A percentile compares a stretch with the other conserved stretches of the same genome.
Conservation (phyloP, 768 basidiomycete species). For the Macrolepiota albuminosa region DNA sequence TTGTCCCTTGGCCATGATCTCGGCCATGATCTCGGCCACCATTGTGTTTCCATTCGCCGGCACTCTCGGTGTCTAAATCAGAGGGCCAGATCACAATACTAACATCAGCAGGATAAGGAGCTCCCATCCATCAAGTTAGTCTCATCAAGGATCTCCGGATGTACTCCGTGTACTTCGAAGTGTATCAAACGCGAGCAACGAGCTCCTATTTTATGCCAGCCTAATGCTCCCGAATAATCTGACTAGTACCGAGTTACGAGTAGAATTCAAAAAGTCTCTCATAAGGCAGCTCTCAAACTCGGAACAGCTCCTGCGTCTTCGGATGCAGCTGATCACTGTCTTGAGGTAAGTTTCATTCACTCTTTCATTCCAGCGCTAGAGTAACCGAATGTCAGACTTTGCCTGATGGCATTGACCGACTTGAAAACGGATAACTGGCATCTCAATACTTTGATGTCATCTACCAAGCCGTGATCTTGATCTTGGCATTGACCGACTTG, state of each 20-base stretch:
- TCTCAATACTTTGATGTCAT: slow-evolving; percentile 9
- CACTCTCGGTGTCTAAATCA: too few species aligned
- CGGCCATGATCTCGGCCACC: too few species aligned
- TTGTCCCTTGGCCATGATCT: too few species aligned
- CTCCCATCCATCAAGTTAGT: slow-evolving; percentile 10
- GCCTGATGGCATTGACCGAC: slow-evolving; percentile 1
- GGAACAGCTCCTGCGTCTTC: slow-evolving; percentile 9
- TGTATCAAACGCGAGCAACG: not conserved
- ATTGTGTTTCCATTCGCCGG: too few species aligned
- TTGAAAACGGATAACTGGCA: slow-evolving; percentile 11
- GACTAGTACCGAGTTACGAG: not conserved
- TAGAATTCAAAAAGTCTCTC: slow-evolving; percentile 10
- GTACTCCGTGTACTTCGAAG: slow-evolving; percentile 7
- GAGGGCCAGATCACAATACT: too few species aligned
- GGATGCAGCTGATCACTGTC: slow-evolving; percentile 6
- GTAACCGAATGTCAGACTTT: slow-evolving; percentile 1
- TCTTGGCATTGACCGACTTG: slow-evolving; percentile 5
- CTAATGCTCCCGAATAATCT: not conserved
- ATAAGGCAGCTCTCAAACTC: slow-evolving; percentile 9
- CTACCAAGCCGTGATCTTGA: slow-evolving; percentile 9
- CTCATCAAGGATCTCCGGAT: slow-evolving; percentile 6
- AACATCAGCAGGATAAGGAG: not conserved
- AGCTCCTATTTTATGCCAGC: slow-evolving; percentile 1
- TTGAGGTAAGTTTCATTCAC: slow-evolving; percentile 1
- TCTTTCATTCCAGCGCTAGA: not conserved